Base-by-base conservation (phyloP, 768 basidiomycete genomes). In the Galerina marginata region DNA sequence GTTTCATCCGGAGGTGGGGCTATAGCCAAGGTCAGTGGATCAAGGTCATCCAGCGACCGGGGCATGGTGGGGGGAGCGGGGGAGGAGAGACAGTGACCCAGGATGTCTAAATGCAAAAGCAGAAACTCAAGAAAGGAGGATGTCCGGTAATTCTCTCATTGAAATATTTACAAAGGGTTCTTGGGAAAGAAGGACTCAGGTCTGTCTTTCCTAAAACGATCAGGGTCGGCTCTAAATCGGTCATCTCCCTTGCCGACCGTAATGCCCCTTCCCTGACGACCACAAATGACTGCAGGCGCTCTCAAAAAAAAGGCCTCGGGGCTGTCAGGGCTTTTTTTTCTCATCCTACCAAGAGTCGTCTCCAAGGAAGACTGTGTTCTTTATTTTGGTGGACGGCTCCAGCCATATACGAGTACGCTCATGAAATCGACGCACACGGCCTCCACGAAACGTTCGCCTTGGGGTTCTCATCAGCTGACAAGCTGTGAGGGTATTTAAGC, bases 1-100 rank as follows among this genome's bases (percentile, higher is more conserved):
- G 88, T 84, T 67, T 93, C 92, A 67, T 86, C 76, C 1, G 78
- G 75, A 9, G 90, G 88, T 2, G 90, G 89, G n/a, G 81, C 81
- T 26, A 91, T 73, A 4, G 85, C 82, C 52, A 76, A 67, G 4
- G 87, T 75, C 23, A 92, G 75, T 0, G 90, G 90, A 69, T 92
- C 90, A 57, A 53, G 23, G 51, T 86, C 83, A 45, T 84, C 80
- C 67, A 68, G 67, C 7, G 71, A 60, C 56, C 72, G 74, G 50
- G 70, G 72, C 71, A 63, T 63, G 44, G 51, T 36, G 29, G 58
- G 29, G 54, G 44, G 48, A 56, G 54, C 38, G 33, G 39, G 47
- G 20, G 15, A 15, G 36, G 39, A 57, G 37, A 6, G 9, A 47
- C 47, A 57, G 47, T 29, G 25, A 40, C 56, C 47, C 56, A 57